Evolutionary conservation across 805 yeast species (phyloP).

Genomic region (Ogataea henricii): DNA sequence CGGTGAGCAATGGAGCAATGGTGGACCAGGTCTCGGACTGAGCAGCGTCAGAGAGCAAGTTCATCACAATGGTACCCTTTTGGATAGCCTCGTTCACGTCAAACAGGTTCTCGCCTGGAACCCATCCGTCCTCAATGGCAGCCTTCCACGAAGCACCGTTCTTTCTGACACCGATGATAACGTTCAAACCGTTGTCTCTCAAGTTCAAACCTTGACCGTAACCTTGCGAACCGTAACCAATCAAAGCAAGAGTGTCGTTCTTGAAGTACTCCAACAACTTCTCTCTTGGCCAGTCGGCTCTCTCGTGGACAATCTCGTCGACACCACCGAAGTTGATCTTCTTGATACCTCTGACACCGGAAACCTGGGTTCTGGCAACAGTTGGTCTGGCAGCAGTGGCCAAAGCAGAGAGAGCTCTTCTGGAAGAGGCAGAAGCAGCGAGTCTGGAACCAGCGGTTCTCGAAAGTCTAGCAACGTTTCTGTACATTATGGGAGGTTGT

Average conservation of each 20-base stretch:
- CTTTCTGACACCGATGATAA: slow-evolving; percentile 97
- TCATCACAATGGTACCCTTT: slow-evolving; percentile 94
- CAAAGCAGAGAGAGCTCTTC: slow-evolving; percentile 59
- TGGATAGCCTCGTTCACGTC: slow-evolving; percentile 90
- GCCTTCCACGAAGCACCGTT: slow-evolving; percentile 99
- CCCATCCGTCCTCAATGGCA: slow-evolving; percentile 99
- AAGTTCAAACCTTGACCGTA: slow-evolving; percentile 99
- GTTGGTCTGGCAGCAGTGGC: slow-evolving; percentile 50
- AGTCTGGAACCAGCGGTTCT: slow-evolving; percentile 45
- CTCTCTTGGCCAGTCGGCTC: slow-evolving; percentile 99
- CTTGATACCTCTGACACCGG: slow-evolving; percentile 87
- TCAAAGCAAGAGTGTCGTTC: slow-evolving; percentile 94
- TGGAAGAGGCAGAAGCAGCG: slow-evolving; percentile 48
- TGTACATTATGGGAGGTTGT: slow-evolving; percentile 28
- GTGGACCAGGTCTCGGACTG: slow-evolving; percentile 97
- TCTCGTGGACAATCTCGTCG: slow-evolving; percentile 94
- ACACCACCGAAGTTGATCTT: slow-evolving; percentile 96
- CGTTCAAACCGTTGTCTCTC: slow-evolving; percentile 98
- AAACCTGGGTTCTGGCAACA: slow-evolving; percentile 43
- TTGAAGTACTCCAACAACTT: slow-evolving; percentile 95
- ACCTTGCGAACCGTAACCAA: slow-evolving; percentile 99
- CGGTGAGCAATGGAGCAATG: slow-evolving; percentile 87
- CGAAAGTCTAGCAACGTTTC: slow-evolving; percentile 53
- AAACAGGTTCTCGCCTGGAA: slow-evolving; percentile 97
- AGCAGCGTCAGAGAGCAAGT: slow-evolving; percentile 98